Evolutionary conservation across 2,329 filamentous ascomycete genomes (phyloP), one percentile per base, ranked within the genome.

Genomic region (Epichloe brachyelytri): DNA sequence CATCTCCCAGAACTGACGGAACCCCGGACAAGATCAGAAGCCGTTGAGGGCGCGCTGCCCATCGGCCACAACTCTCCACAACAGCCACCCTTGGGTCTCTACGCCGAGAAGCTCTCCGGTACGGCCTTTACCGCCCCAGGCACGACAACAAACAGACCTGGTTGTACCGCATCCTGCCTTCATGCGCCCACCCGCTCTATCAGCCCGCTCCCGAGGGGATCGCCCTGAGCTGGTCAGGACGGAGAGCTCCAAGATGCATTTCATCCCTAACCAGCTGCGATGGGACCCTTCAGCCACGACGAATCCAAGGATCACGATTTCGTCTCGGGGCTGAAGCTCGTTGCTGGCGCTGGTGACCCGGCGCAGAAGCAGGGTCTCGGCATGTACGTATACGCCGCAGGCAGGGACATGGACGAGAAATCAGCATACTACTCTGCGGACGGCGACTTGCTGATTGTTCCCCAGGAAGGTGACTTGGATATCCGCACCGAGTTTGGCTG

Each of bases 391-490:
- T 95, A 87, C 62, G 83, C 85, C 1, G 86, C 85, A 0, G 86
- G 86, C 19, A 83, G 79, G 63, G 81, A 83, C 62, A 95, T 95
- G 89, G 73, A 74, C 46, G 69, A 74, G 6, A n/a, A 77, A 78
- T 74, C 83, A 47, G 87, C 87, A 0, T 94, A 90, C 65, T 94
- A 91, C 73, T 90, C 85, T 3, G 84, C 88, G 0, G 86, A 91
- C 62, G 86, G 86, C 12, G 86, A 91, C 63, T 78, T 88, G 59
- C 67, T 90, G 51, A 82, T 91, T 55, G 84, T 91, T 14, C 75
- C 84, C 2, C 86, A 91, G 63, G 78, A 86, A 55, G 86, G 86
- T 2, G 74, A 76, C 14, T 69, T 91, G 39, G 85, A 90, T 60
- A 84, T 91, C 55, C 79, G 83, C 59, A 91, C 86, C 1, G 86